Base-by-base conservation (phyloP, 345 rosid genomes). In the Theobroma cacao region DNA sequence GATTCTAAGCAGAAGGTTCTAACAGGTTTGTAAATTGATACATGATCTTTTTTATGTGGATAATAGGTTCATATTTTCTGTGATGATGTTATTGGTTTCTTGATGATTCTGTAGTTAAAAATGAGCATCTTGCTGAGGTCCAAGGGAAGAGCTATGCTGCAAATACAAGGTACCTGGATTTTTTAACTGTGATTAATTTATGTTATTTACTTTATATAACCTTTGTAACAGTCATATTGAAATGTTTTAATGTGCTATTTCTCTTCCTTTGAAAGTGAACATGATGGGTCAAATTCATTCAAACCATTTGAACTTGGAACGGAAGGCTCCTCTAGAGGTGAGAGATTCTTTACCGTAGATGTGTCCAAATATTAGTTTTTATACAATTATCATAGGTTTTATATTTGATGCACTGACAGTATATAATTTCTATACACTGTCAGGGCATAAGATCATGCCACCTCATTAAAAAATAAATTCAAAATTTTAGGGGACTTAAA, bases 121-220 rank as follows among this genome's bases (percentile, higher is more conserved):
- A 84, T 67, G 99, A 96, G 89, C 91, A 96, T 82, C 97, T 96
- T 80, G 85, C 90, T 43, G 97, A 96, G 84, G 91, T 96, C 85
- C 97, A 91, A 48, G 88, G 88, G 80, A 91, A 86, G 87, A 91
- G 83, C 82, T 81, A 86, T 80, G 73, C 87, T 28, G 17, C 83
- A 71, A 81, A 84, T 88, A 28, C 68, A 47, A 89, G 88, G 97
- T 91, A 71, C 63, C 26, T 60, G 5, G 10, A 50, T 31, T 59
- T 70, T 80, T 28, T 36, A 34, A 77, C 24, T 15, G 26, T 65
- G 66, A 28, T 43, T 66, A 17, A 17, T 64, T 65, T 52, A 38
- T 58, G 31, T 13, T 56, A 34, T 33, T n/a, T 28, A 30, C 43
- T 66, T 62, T 48, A 26, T 43, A 34, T 52, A 73, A 45, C 67